Percentiles rank a stretch among this genome's conserved stretches.
Conservation (phyloP, 345 rosid species). For the Draba incana region DNA sequence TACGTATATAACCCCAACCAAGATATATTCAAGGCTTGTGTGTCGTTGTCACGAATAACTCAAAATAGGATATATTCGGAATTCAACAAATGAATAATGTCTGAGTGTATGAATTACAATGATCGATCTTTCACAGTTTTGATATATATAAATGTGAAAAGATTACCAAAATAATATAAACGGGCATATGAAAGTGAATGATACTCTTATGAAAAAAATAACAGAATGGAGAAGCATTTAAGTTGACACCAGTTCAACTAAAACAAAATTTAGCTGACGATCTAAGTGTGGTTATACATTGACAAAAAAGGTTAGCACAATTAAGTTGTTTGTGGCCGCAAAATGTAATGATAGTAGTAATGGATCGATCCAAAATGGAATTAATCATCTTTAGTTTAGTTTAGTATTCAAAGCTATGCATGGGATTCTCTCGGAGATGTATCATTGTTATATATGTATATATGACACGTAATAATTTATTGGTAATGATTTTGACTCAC, state of each 20-base stretch:
- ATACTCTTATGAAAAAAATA: neutral
- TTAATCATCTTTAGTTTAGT: neutral
- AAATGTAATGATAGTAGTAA: conserved; percentile 16
- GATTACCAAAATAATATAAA: too few relatives aligned
- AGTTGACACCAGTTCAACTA: neutral
- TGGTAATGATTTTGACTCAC: conserved; percentile 39
- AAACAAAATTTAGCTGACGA: conserved; percentile 2
- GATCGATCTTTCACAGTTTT: neutral
- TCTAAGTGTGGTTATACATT: neutral
- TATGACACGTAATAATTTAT: conserved; percentile 23
- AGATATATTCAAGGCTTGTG: neutral
- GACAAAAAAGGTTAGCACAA: neutral
- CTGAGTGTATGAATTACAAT: neutral
- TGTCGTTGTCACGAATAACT: neutral
- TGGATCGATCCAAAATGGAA: conserved; percentile 13
- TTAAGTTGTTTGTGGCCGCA: neutral
- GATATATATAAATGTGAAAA: too few relatives aligned
- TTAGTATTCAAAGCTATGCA: conserved; percentile 14
- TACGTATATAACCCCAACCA: neutral
- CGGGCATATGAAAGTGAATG: neutral
- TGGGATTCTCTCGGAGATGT: conserved; percentile 41
- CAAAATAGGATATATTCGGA: neutral
- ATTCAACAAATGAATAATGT: neutral
- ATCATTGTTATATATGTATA: conserved; percentile 20
- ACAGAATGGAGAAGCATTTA: too few relatives aligned